Evolutionary conservation across 805 yeast genomes (phyloP), one percentile per base, ranked within the genome.

Genomic region (Peterozyma toletana): DNA sequence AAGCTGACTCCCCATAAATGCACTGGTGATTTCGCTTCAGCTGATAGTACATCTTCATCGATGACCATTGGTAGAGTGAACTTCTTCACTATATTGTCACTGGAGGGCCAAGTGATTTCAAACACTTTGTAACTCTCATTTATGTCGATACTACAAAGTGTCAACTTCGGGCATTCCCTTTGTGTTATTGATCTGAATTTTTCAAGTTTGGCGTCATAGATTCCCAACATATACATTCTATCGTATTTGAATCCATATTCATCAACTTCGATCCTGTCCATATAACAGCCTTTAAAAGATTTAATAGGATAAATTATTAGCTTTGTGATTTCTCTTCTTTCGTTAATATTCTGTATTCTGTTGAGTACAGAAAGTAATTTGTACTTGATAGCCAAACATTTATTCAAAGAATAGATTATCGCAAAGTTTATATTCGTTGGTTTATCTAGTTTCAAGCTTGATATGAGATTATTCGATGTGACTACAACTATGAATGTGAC

Each of bases 141-240:
- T 27, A 42, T 42, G 18, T 38, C 42, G 40, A 30, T 14, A 34
- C 39, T 14, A 47, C 50, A 44, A 18, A 50, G 37, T 35, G 50
- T 44, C 21, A 57, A 37, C 34, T 46, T 41, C 1, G 56, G 50
- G 44, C 43, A 51, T 27, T 54, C 53, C 39, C 58, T 45, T 18
- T 56, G 50, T 9, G 58, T 52, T 6, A 57, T 36, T 14, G 56
- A 40, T 11, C 37, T 35, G 39, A 40, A 54, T 31, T 42, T 48
- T n/a, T 41, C 30, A 27, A 33, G 30, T 27, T 30, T 37, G 5
- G 33, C 16, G 33, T 52, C 53, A 38, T 39, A 48, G n/a, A 43
- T 44, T 6, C 55, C 54, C n/a, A 57, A 40, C 59, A 51, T 55
- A 48, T 55, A 57, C 59, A 56, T 56, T 40, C 61, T 42, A 41